Evolutionary conservation across 2,329 filamentous ascomycete species (phyloP), one percentile per base, ranked within the genome.

Genomic region (Tolypocladium guangdongense): DNA sequence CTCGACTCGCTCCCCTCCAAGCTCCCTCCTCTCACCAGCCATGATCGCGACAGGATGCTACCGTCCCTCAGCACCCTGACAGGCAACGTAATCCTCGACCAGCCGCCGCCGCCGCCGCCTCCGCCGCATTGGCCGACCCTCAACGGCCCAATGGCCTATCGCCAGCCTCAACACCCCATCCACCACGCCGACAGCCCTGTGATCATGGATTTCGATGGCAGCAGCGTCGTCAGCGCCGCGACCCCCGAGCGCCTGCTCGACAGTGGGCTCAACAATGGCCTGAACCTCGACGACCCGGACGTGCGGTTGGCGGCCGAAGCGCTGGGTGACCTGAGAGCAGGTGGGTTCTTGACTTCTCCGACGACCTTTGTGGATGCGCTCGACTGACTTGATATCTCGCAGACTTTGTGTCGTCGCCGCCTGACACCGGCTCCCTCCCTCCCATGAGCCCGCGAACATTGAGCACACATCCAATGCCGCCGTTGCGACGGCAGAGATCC

Each of bases 241-340:
- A 78, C 77, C 4, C 74, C 78, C 14, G 75, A 77, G 51, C 66
- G 66, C n/a, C 67, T 71, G 38, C 61, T 68, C 16, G 74, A 74
- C 57, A 72, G 70, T 4, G 68, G 76, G 49, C 68, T 75, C 6
- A 71, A 71, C 53, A 81, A 76, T 55, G 76, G 52, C 38, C 51
- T 83, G 49, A 82, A 72, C 55, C 66, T 86, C 32, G 83, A 86
- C 61, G 83, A 86, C 58, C 82, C 83, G 3, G 82, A 86, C 61
- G 83, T 87, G 37, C 77, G 82, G 43, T 74, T 86, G 60, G 87
- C 87, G 27, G 87, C 87, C 33, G 86, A 90, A 68, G 87, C 87
- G 8, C 72, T 91, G 16, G 86, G 87, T 49, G 85, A 88, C 60
- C 75, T 91, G 56, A 78, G 84, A 69, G 83, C 86, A 62, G 86